phyloP scores from a whole-genome alignment of 1,284 basidiomycete species.

The Tylopilus sp. region DNA sequence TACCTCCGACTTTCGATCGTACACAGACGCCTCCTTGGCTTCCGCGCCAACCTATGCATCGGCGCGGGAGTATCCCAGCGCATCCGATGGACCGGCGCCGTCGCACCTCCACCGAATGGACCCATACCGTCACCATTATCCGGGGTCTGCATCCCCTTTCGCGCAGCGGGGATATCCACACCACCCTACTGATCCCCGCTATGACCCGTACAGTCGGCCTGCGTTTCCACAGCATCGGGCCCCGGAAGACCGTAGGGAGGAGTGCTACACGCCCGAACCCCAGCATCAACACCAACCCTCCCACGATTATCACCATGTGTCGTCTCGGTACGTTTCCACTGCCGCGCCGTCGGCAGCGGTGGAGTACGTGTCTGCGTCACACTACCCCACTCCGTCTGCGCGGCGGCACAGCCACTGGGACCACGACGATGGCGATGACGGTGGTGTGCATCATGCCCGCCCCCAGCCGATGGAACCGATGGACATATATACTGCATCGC shows the following conservation, averaged over 20 bases:
- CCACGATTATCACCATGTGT: slow-evolving; percentile 30
- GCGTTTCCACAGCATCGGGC: slow-evolving; percentile 7
- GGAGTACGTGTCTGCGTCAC: slow-evolving; percentile 3
- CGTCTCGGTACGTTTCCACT: slow-evolving; percentile 25
- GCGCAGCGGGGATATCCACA: slow-evolving; percentile 16
- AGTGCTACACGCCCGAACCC: slow-evolving; percentile 9
- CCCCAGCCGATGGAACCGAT: no score
- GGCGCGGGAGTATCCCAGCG: slow-evolving; percentile 9
- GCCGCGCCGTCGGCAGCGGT: background rate
- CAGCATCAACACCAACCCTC: slow-evolving; percentile 33
- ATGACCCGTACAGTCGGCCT: slow-evolving; percentile 14
- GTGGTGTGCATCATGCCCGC: background rate
- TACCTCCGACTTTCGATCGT: slow-evolving; percentile 13
- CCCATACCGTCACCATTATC: slow-evolving; percentile 10
- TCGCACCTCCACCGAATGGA: slow-evolving; percentile 3
- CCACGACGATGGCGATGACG: background rate
- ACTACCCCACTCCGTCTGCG: slow-evolving; percentile 8
- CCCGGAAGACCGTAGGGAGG: slow-evolving; percentile 10
- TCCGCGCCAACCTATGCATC: slow-evolving; percentile 1
- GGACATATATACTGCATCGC: background rate
- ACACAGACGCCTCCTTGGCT: slow-evolving; percentile 2
- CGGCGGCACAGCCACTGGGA: slow-evolving; percentile 15
- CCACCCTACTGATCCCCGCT: slow-evolving; percentile 13
- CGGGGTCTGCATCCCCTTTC: slow-evolving; percentile 14
- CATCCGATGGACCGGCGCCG: slow-evolving; percentile 4